A percentile compares a stretch with the other conserved stretches of the same genome.
phyloP scores from a whole-genome alignment of 2,329 filamentous ascomycete species.

The Fusarium torreyae region DNA sequence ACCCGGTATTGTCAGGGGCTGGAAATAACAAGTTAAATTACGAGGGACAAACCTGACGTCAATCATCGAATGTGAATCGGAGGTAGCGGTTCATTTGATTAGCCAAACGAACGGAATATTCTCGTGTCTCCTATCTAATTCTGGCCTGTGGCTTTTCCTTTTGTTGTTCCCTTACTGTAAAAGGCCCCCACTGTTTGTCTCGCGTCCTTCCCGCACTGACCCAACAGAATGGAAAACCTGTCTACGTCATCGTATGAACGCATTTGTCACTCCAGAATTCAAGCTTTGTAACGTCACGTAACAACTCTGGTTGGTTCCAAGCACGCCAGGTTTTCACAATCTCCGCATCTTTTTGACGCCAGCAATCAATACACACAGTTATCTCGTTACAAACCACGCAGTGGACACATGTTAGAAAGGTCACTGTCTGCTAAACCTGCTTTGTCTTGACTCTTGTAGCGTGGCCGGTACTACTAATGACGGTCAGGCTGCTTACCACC shows the following conservation, averaged over 20 bases:
- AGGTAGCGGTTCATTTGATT: slow-evolving; percentile 20
- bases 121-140: slow-evolving; percentile 20
- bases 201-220: slow-evolving; percentile 23
- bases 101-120: slow-evolving; percentile 20
- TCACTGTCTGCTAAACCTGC: slow-evolving; percentile 23
- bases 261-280: slow-evolving; percentile 19
- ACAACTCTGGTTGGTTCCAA: slow-evolving; percentile 20
- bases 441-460: slow-evolving; percentile 5
- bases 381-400: slow-evolving; percentile 2
- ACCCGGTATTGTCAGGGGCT: slow-evolving; percentile 10
- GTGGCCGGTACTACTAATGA: slow-evolving; percentile 30
- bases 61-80: slow-evolving; percentile 38
- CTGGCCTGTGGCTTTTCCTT: background rate
- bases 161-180: background rate
- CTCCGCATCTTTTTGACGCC: slow-evolving; percentile 25
- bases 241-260: slow-evolving; percentile 34
- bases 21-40: slow-evolving; percentile 7
- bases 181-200: slow-evolving; percentile 7
- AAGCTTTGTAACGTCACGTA: slow-evolving; percentile 20
- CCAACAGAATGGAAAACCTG: slow-evolving; percentile 2
- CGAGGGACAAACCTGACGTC: slow-evolving; percentile 40
- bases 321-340: slow-evolving; percentile 28
- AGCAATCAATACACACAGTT: slow-evolving; percentile 22
- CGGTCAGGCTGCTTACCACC: slow-evolving; percentile 27
- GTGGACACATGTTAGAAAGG: background rate